These are phyloP conservation scores for Gracilaria caudata DNA, from an alignment of 23 red algal species.

Conservation along the genomic window DNA sequence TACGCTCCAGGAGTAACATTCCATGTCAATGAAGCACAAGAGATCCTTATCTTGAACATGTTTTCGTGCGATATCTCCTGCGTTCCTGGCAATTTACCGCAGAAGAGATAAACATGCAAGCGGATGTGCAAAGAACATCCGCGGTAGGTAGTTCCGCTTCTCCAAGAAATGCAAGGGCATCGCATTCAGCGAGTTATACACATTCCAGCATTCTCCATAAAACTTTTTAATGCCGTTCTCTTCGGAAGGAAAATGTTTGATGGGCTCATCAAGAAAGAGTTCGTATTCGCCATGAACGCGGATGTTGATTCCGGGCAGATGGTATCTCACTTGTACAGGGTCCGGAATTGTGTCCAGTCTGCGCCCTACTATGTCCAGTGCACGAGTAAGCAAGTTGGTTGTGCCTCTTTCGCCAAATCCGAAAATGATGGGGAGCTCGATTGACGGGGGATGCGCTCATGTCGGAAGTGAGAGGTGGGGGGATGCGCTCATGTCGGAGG, in stretches of 20 bases:
- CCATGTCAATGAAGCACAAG: slow-evolving; percentile 90
- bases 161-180: slow-evolving; percentile 88
- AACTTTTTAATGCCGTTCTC: slow-evolving; percentile 74
- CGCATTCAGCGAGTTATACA: slow-evolving; percentile 82
- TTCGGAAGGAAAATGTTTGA: slow-evolving; percentile 78
- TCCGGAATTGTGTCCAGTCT: slow-evolving; percentile 83
- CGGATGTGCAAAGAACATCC: slow-evolving; percentile 85
- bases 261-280: slow-evolving; percentile 75
- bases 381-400: slow-evolving; percentile 89
- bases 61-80: slow-evolving; percentile 79
- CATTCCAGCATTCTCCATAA: slow-evolving; percentile 88
- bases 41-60: slow-evolving; percentile 71
- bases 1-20: slow-evolving; percentile 92
- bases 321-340: slow-evolving; percentile 89
- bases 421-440: too few species aligned
- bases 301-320: slow-evolving; percentile 80
- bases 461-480: too few species aligned
- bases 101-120: slow-evolving; percentile 80
- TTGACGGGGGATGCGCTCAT: too few species aligned
- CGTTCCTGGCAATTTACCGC: slow-evolving; percentile 79
- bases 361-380: slow-evolving; percentile 64
- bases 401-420: slow-evolving; percentile 82
- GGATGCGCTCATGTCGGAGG: too few species aligned
- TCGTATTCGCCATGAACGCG: slow-evolving; percentile 89
- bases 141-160: slow-evolving; percentile 81